Percentiles rank a stretch among this genome's conserved stretches.
phyloP scores from a whole-genome alignment of 2,329 filamentous ascomycete species.

The Exophiala sideris region DNA sequence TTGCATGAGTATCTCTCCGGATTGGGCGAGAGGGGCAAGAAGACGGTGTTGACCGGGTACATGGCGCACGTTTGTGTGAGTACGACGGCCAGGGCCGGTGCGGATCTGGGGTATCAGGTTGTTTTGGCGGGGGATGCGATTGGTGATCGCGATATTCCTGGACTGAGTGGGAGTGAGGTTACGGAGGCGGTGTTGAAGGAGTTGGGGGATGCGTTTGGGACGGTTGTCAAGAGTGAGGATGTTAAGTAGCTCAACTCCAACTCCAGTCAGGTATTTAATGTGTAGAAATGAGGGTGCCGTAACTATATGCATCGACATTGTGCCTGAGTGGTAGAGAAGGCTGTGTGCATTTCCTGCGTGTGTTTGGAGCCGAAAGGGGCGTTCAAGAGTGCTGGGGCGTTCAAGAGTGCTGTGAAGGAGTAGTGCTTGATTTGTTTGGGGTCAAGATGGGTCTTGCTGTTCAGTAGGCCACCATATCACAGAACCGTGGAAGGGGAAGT shows the following conservation, averaged over 20 bases:
- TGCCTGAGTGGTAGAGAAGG: not conserved
- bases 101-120: constrained; percentile 62
- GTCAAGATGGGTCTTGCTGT: not conserved
- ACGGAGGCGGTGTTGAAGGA: constrained; percentile 53
- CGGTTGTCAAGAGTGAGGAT: constrained; percentile 52
- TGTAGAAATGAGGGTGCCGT: not conserved
- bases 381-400: not conserved
- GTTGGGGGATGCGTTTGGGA: constrained; percentile 62
- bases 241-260: constrained; percentile 31
- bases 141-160: constrained; percentile 65
- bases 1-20: constrained; percentile 54
- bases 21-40: constrained; percentile 43
- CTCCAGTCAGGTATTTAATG: not conserved
- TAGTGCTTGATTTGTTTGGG: not conserved
- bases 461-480: constrained; percentile 16
- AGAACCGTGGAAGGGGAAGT: constrained; percentile 17
- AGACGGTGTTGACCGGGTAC: constrained; percentile 52
- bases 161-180: constrained; percentile 54
- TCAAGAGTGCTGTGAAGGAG: not conserved
- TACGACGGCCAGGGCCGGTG: constrained; percentile 60
- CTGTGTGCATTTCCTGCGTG: not conserved
- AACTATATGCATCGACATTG: not conserved
- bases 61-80: constrained; percentile 64
- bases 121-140: constrained; percentile 60
- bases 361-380: not conserved